phyloP scores from a whole-genome alignment of 371 early-diverging fungal genomes.

The Furculomyces boomerangus region DNA sequence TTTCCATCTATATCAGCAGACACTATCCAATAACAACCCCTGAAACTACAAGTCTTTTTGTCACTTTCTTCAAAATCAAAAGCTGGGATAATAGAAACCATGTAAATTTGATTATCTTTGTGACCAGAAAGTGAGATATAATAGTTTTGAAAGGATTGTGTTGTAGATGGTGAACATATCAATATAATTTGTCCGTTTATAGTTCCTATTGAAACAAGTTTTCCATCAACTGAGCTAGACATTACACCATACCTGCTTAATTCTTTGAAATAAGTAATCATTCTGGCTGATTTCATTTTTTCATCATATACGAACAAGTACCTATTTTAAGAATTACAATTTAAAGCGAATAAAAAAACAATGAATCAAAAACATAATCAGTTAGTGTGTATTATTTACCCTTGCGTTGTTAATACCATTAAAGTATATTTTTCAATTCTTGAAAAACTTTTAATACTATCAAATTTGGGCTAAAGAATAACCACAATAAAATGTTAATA shows the following conservation, averaged over 20 bases:
- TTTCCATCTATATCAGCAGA: background rate
- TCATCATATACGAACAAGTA: background rate
- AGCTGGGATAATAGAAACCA: background rate
- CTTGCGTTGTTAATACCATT: background rate
- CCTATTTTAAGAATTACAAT: background rate
- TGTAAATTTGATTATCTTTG: background rate
- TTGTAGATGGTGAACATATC: no score
- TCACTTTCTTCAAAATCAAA: background rate
- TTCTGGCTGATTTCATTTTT: background rate
- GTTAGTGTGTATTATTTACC: background rate
- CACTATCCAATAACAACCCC: background rate
- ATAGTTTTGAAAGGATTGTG: no score
- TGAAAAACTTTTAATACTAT: background rate
- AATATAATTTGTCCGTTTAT: no score
- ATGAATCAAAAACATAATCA: background rate
- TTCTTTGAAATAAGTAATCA: background rate
- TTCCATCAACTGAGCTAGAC: background rate
- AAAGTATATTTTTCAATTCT: background rate
- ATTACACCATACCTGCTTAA: background rate
- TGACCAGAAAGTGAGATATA: no score
- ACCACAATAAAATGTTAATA: no score
- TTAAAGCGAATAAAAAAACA: background rate
- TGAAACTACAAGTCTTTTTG: background rate
- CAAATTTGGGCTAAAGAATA: background rate
- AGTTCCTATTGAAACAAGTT: background rate